These are phyloP conservation scores for Purpureocillium takamizusanense DNA, from an alignment of 2,329 filamentous ascomycete species.

Conservation along the genomic window DNA sequence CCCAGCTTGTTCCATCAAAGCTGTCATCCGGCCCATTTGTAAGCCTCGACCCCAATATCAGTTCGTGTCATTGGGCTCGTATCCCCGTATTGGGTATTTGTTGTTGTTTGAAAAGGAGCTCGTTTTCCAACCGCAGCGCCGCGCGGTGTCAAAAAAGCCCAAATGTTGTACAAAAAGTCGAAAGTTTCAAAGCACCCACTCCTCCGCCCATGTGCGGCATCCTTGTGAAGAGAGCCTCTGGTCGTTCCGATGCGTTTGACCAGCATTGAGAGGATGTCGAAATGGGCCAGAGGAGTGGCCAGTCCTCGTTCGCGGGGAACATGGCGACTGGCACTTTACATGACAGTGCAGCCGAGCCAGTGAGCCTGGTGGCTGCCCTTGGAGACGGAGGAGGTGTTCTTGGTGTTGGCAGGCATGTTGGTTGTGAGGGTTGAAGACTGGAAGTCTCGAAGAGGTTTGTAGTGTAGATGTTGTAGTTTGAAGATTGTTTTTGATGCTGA, in stretches of 20 bases:
- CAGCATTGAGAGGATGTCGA: too few species aligned
- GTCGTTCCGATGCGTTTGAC: too few species aligned
- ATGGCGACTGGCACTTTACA: conserved; percentile 16
- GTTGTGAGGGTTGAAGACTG: background rate
- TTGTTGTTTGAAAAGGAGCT: conserved; percentile 2
- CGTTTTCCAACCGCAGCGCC: background rate
- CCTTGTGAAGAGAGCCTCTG: too few species aligned
- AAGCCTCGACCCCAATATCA: too few species aligned
- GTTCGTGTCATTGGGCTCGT: too few species aligned
- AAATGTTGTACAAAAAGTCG: background rate
- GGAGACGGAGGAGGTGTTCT: conserved; percentile 14
- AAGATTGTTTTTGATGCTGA: background rate
- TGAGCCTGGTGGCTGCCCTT: conserved; percentile 6
- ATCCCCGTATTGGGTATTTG: too few species aligned
- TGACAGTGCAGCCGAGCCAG: conserved; percentile 21
- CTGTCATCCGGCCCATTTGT: too few species aligned
- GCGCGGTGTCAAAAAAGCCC: background rate
- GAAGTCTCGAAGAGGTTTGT: background rate
- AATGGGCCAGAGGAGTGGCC: background rate
- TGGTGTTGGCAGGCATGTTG: conserved; percentile 20
- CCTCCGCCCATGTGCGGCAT: too few species aligned
- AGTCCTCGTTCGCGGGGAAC: background rate
- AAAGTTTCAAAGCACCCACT: background rate
- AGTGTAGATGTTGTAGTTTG: background rate
- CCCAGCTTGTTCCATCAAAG: too few species aligned